Evolutionary conservation across 768 basidiomycete species (phyloP).

Genomic region (Fibroporia radiculosa): DNA sequence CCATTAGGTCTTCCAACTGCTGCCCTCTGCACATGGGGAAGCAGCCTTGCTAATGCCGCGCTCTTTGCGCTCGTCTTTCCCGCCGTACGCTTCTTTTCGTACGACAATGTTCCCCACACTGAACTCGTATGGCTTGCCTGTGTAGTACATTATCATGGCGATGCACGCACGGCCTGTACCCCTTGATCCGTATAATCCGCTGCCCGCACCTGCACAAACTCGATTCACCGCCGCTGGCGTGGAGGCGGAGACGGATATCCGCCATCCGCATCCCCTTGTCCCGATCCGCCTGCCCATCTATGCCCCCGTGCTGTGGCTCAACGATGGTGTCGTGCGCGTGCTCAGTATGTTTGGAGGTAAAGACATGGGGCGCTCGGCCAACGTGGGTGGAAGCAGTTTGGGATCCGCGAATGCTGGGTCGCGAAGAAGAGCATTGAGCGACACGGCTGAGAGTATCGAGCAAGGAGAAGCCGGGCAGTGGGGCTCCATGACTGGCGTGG

Average conservation of each 20-base stretch:
- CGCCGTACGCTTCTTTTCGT: constrained; percentile 35
- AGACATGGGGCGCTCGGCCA: constrained; percentile 13
- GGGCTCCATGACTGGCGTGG: constrained; percentile 6
- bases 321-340: constrained; percentile 58
- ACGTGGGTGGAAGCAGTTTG: constrained; percentile 12
- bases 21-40: constrained; percentile 64
- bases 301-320: constrained; percentile 62
- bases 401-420: background rate
- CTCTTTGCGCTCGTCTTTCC: constrained; percentile 81
- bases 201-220: constrained; percentile 17
- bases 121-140: no score
- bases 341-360: constrained; percentile 44
- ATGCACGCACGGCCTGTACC: constrained; percentile 72
- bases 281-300: constrained; percentile 80
- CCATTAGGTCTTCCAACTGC: constrained; percentile 60
- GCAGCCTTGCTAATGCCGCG: constrained; percentile 71
- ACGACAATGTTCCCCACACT: background rate
- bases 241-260: constrained; percentile 33
- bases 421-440: constrained; percentile 22
- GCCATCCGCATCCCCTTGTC: constrained; percentile 68
- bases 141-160: constrained; percentile 80
- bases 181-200: constrained; percentile 65
- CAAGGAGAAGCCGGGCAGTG: constrained; percentile 40
- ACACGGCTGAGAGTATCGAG: constrained; percentile 52
- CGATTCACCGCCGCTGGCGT: constrained; percentile 5